Evolutionary conservation across 2,329 filamentous ascomycete species (phyloP).

Genomic region (Xylaria sp.): DNA sequence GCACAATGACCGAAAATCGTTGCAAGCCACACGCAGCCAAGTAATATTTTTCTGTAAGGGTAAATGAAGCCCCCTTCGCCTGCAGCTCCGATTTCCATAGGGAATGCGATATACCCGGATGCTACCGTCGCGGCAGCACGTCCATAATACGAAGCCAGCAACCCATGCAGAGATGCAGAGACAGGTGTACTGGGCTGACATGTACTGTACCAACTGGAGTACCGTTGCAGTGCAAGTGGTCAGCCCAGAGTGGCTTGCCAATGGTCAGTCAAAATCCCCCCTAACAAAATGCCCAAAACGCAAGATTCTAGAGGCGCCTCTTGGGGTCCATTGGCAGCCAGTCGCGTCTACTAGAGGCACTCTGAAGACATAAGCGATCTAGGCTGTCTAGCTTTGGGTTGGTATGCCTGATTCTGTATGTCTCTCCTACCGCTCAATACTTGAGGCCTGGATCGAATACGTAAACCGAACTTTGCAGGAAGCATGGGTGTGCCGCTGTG

Average conservation of each 20-base stretch:
- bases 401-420: conserved; percentile 5
- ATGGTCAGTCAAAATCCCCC: conserved; percentile 26
- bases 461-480: conserved; percentile 27
- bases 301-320: conserved; percentile 38
- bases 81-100: conserved; percentile 41
- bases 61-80: conserved; percentile 40
- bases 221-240: conserved; percentile 34
- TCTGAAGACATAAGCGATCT: conserved; percentile 32
- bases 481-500: conserved; percentile 19
- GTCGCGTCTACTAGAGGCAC: conserved; percentile 29
- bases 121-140: conserved; percentile 44
- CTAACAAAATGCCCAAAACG: conserved; percentile 13
- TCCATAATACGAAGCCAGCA: conserved; percentile 36
- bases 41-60: conserved; percentile 34
- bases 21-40: conserved; percentile 28
- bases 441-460: conserved; percentile 17
- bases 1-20: conserved; percentile 20
- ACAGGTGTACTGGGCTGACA: conserved; percentile 28
- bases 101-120: conserved; percentile 49
- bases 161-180: conserved; percentile 33
- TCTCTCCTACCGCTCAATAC: conserved; percentile 8
- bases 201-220: conserved; percentile 30
- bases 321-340: conserved; percentile 28
- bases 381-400: conserved; percentile 28
- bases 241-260: conserved; percentile 10